Evolutionary conservation across 2,329 filamentous ascomycete species (phyloP).

Genomic region (Sordariomycetes sp.): DNA sequence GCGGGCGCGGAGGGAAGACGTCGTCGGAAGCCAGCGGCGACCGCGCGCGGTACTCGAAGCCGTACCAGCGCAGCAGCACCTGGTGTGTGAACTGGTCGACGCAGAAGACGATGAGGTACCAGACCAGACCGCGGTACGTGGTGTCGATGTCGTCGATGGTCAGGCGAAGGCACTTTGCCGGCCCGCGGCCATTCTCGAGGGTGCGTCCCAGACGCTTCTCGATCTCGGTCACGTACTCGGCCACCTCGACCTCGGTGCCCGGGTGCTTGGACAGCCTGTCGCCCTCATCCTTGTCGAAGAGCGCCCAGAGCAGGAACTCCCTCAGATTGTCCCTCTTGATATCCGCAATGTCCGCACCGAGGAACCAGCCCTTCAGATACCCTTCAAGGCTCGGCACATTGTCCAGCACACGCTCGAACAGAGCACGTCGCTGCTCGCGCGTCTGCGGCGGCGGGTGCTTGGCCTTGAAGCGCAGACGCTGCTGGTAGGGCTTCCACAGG

Average conservation of each 20-base stretch:
- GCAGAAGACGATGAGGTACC: slow-evolving; percentile 50
- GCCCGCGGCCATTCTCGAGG: slow-evolving; percentile 45
- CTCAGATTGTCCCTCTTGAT: slow-evolving; percentile 59
- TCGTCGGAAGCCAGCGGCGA: slow-evolving; percentile 13
- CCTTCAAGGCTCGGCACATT: slow-evolving; percentile 44
- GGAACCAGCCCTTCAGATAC: slow-evolving; percentile 58
- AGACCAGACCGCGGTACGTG: slow-evolving; percentile 51
- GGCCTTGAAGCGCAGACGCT: slow-evolving; percentile 26
- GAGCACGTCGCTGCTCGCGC: slow-evolving; percentile 34
- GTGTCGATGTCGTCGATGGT: slow-evolving; percentile 56
- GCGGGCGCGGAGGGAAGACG: slow-evolving; percentile 50
- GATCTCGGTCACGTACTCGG: slow-evolving; percentile 37
- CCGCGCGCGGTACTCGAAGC: slow-evolving; percentile 43
- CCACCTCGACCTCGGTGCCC: slow-evolving; percentile 25
- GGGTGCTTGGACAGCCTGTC: slow-evolving; percentile 10
- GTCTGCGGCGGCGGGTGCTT: slow-evolving; percentile 30
- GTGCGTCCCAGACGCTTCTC: slow-evolving; percentile 41
- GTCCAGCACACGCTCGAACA: slow-evolving; percentile 48
- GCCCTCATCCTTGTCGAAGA: slow-evolving; percentile 40
- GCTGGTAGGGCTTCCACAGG: slow-evolving; percentile 32
- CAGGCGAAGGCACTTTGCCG: slow-evolving; percentile 48
- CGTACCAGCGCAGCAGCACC: slow-evolving; percentile 31
- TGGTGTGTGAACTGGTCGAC: slow-evolving; percentile 44
- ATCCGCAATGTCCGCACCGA: slow-evolving; percentile 45
- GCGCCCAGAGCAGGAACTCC: slow-evolving; percentile 60